Evolutionary conservation across 345 rosid species (phyloP).

Genomic region (Citrus inodora): DNA sequence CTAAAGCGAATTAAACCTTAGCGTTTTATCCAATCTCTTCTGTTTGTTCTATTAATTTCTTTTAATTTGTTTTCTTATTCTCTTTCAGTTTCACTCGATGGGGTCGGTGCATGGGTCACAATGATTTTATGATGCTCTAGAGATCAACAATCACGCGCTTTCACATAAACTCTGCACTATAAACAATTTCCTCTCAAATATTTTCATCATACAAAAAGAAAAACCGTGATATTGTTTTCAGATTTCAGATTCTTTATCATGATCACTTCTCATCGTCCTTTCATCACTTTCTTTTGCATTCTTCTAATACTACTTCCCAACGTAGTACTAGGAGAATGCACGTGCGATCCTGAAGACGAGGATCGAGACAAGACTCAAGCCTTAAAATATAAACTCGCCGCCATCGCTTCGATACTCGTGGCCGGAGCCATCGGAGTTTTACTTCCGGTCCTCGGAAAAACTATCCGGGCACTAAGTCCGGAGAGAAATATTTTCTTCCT

Average conservation of each 20-base stretch:
- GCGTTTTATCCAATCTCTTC: too few species aligned
- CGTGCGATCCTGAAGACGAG: slow-evolving; percentile 7
- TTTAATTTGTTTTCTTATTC: too few species aligned
- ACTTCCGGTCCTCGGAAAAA: slow-evolving; percentile 44
- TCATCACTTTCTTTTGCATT: not conserved
- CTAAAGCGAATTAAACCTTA: too few species aligned
- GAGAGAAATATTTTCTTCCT: slow-evolving; percentile 41
- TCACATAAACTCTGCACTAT: too few species aligned
- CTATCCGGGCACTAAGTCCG: slow-evolving; percentile 31
- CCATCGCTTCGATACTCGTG: slow-evolving; percentile 44
- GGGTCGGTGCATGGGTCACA: too few species aligned
- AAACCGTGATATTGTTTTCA: too few species aligned
- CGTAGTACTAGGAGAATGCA: slow-evolving; percentile 23
- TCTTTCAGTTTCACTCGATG: too few species aligned
- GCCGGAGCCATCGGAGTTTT: slow-evolving; percentile 47
- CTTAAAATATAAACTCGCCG: slow-evolving; percentile 34
- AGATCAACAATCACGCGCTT: too few species aligned
- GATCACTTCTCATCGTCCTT: not conserved
- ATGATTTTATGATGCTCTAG: too few species aligned
- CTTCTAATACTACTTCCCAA: not conserved
- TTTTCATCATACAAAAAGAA: not conserved
- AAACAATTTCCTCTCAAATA: not conserved
- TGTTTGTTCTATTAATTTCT: too few species aligned
- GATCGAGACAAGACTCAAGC: slow-evolving; percentile 11
- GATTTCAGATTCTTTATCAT: not conserved